Base-by-base conservation (phyloP, 345 rosid genomes). In the Eucalyptus curtisii region DNA sequence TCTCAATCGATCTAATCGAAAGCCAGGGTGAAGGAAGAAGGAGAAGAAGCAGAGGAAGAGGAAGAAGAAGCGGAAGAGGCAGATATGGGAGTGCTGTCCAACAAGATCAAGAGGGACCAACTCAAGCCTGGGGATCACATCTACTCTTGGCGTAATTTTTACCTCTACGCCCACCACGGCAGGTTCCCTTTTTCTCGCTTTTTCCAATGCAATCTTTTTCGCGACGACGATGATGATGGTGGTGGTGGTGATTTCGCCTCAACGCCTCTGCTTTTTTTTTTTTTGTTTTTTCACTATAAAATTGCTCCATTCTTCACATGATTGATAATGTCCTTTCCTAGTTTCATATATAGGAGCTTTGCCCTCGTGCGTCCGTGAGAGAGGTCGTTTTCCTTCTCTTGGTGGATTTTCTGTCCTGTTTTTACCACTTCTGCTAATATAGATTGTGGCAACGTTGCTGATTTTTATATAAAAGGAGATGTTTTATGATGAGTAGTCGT, bases 81-180 rank as follows among this genome's bases (percentile, higher is more conserved):
- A 6, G 53, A 16, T 0, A 50, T 50, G 53, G 53, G 53, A 50
- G 1, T 50, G 53, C 53, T 96, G 22, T 95, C 97, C 4, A 93
- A 96, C 91, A 90, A 87, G 89, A 93, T 96, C 90, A 19, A 86
- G 7, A 93, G 92, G 86, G 95, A 95, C 37, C 90, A 91, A 47
- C 89, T 96, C 6, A 93, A 94, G 87, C 64, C 94, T 11, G 98
- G 98, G 22, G 98, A 96, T 93, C 99, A 97, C 90, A 95, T 97
- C 88, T 97, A 96, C 88, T 94, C 98, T 7, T 97, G 98, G 97
- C 93, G 98, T 61, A 89, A 53, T 44, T 96, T 92, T 88, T 97
- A 92, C 91, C 40, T 93, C 82, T 97, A 97, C 85, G 90, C 96
- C 13, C 96, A 94, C 90, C 99, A 97, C 90, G 97, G 98, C 96